Conservation (phyloP, 805 yeast genomes). For the Candida anglica region DNA sequence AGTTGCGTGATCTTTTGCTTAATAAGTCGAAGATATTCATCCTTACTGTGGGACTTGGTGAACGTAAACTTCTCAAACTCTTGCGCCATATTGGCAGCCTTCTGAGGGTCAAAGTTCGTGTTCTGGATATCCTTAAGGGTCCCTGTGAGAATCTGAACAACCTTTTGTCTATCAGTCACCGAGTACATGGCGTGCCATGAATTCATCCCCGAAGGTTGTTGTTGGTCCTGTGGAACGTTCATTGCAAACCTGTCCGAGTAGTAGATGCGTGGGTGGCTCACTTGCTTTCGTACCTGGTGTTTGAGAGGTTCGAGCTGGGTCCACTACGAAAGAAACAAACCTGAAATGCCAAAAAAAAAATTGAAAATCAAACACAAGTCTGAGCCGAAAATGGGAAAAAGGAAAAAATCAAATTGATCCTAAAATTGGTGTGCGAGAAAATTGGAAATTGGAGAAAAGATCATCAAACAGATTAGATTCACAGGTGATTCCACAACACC, state of each 20-base stretch:
- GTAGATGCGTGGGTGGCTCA: too few species aligned
- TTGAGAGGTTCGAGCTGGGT: too few species aligned
- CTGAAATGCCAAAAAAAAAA: too few species aligned
- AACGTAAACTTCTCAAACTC: constrained; percentile 69
- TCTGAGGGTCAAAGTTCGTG: constrained; percentile 27
- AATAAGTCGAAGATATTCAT: constrained; percentile 48
- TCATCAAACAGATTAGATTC: too few species aligned
- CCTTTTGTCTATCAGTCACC: constrained; percentile 34
- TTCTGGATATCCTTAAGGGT: constrained; percentile 35
- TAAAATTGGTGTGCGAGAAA: too few species aligned
- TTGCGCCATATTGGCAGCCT: constrained; percentile 49
- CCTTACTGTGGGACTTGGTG: constrained; percentile 52
- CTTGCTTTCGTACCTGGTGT: too few species aligned
- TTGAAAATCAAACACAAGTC: too few species aligned
- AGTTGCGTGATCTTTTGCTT: constrained; percentile 36
- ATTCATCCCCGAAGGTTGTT: constrained; percentile 6
- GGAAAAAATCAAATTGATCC: too few species aligned
- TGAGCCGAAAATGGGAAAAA: neutral
- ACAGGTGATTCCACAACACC: too few species aligned
- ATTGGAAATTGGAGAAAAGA: too few species aligned
- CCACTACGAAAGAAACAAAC: neutral
- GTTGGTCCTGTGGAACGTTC: constrained; percentile 5
- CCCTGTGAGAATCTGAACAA: constrained; percentile 33
- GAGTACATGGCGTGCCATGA: constrained; percentile 26
- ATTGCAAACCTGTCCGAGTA: neutral